Base-by-base conservation (phyloP, 768 basidiomycete genomes). In the Russula emetica region DNA sequence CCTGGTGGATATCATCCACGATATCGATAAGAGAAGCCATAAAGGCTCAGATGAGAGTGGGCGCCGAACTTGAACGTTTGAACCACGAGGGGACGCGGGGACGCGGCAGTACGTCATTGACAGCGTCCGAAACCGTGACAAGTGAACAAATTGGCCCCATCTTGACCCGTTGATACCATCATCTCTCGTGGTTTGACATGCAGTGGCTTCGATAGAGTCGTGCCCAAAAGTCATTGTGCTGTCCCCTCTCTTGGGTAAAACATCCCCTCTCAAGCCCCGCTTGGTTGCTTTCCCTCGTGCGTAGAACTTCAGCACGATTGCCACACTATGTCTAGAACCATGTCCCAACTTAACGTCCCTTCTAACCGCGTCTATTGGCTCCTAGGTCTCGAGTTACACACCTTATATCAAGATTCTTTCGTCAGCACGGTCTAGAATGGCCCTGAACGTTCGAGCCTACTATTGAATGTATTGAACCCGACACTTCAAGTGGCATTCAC, bases 1-100 rank as follows among this genome's bases (percentile, higher is more conserved):
- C 51, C 24, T 54, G 44, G 14, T n/a, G 5, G 6, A 45, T 38
- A 50, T 26, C 22, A 20, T 59, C 14, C 16, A 28, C 11, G 50
- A 47, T 36, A 20, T 60, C 42, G 1, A n/a, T n/a, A 28, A 55
- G 52, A 24, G 53, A 60, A 16, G 38, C 5, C 62, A 58, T 63
- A 9, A 22, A 28, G 32, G 28, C 5, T 14, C 5, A 16, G 28
- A 20, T 44, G 22, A 28, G 20, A 30, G 18, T 11, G 34, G 26
- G n/a, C 4, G 16, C 9, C 9, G 16, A 18, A 49, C 22, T n/a
- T 22, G 45, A 22, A 24, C 45, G n/a, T n/a, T n/a, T n/a, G n/a
- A 10, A 45, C 14, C 4, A 7, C 40, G 30, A 28, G 28, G 30
- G 30, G 30, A 36, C 13, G 36, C 36, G 6, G 34, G 34, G 34